Evolutionary conservation across 768 basidiomycete genomes (phyloP).

Genomic region (Hirschioporus abietinus): DNA sequence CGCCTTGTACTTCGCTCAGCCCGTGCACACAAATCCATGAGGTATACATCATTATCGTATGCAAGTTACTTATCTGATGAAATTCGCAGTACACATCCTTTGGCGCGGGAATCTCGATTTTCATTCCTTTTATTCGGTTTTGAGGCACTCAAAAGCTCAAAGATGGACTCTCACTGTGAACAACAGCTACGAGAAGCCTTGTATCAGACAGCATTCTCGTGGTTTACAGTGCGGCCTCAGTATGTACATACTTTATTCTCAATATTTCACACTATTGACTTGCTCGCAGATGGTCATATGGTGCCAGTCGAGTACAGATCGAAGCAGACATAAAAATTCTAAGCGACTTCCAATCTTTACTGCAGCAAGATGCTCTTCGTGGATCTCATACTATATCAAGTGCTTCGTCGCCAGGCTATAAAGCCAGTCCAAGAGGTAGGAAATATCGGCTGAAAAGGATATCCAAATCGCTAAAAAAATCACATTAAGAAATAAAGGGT

Average conservation of each 20-base stretch:
- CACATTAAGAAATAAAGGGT: conserved; percentile 40
- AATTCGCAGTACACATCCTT: conserved; percentile 71
- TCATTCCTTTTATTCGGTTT: conserved; percentile 91
- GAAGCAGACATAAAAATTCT: conserved; percentile 85
- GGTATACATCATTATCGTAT: conserved; percentile 39
- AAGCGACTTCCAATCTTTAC: conserved; percentile 72
- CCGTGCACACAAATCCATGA: conserved; percentile 61
- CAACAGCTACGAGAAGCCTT: conserved; percentile 65
- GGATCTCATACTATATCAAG: conserved; percentile 57
- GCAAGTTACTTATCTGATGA: neutral
- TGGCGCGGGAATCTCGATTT: conserved; percentile 87
- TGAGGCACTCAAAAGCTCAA: conserved; percentile 83
- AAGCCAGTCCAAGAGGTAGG: neutral
- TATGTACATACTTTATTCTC: conserved; percentile 34
- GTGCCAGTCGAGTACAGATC: conserved; percentile 88
- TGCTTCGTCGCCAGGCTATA: conserved; percentile 30
- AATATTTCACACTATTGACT: neutral
- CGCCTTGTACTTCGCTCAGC: conserved; percentile 81
- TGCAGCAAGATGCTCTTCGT: conserved; percentile 69
- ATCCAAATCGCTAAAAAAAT: neutral
- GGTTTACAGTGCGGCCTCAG: conserved; percentile 95
- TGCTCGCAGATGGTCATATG: conserved; percentile 81
- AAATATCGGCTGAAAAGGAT: neutral
- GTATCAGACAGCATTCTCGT: conserved; percentile 77
- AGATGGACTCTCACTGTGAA: conserved; percentile 80